Evolutionary conservation across 73 alveolate species (phyloP).

Genomic region (Durusdinium trenchii): DNA sequence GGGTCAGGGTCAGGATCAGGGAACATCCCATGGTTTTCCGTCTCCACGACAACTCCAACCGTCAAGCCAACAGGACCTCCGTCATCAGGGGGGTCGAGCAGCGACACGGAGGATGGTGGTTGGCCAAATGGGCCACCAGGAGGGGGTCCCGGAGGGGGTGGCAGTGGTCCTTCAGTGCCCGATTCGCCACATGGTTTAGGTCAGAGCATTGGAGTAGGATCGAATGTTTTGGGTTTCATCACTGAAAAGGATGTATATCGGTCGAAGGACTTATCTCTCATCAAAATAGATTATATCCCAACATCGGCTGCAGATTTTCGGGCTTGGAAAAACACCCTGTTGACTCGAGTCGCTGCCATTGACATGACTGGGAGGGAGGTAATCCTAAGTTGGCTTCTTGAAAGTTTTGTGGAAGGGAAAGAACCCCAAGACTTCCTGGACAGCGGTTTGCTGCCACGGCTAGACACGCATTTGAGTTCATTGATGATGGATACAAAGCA

Average conservation of each 20-base stretch:
- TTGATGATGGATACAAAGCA: neutral
- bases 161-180: no score
- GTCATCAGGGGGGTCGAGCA: neutral
- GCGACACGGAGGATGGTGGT: neutral
- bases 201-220: neutral
- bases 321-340: no score
- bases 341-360: neutral
- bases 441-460: slow-evolving; percentile 7
- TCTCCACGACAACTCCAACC: neutral
- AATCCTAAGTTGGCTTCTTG: neutral
- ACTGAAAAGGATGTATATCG: neutral
- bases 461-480: neutral
- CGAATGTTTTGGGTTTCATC: neutral
- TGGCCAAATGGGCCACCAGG: no score
- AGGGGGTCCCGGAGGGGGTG: no score
- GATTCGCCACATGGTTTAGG: neutral
- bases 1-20: no score
- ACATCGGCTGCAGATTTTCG: neutral
- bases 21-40: neutral
- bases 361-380: neutral
- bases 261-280: neutral
- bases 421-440: neutral
- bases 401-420: neutral
- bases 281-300: neutral
- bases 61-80: neutral